These are phyloP conservation scores for Phytopythium kandeliae DNA, from an alignment of 352 stramenopile genomes.

Conservation along the genomic window DNA sequence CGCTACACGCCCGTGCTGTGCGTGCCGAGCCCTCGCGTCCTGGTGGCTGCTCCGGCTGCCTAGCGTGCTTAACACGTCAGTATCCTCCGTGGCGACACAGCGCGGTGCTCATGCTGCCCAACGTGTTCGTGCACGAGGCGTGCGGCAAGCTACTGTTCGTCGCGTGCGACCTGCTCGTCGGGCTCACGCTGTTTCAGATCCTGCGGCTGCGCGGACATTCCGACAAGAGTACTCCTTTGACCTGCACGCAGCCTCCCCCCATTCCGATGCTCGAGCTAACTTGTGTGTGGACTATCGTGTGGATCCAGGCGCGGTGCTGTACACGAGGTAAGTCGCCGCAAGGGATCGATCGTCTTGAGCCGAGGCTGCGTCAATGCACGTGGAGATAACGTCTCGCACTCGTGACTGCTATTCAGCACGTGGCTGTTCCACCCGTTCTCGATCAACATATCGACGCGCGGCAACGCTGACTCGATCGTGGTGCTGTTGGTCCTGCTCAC, in stretches of 20 bases:
- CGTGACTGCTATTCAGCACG: constrained; percentile 26
- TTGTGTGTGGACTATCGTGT: background rate
- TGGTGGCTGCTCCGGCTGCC: background rate
- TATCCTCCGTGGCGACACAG: constrained; percentile 16
- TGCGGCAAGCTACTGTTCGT: constrained; percentile 97
- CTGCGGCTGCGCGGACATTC: constrained; percentile 60
- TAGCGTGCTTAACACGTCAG: background rate
- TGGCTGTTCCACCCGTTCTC: constrained; percentile 98
- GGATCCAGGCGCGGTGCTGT: constrained; percentile 45
- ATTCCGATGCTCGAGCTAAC: background rate
- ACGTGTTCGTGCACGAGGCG: constrained; percentile 64
- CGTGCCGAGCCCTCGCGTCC: constrained; percentile 8
- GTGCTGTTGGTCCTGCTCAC: constrained; percentile 92
- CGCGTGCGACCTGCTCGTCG: constrained; percentile 91
- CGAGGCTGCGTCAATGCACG: background rate
- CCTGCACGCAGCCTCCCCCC: background rate
- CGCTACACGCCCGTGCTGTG: constrained; percentile 97
- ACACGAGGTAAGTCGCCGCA: constrained; percentile 31
- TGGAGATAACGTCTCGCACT: background rate
- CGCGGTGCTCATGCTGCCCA: constrained; percentile 67
- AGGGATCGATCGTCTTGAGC: background rate
- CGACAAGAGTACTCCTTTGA: constrained; percentile 26
- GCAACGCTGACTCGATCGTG: constrained; percentile 95
- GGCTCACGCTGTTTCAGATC: constrained; percentile 86
- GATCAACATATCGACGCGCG: constrained; percentile 99